Evolutionary conservation across 495 filamentous ascomycete species (phyloP), one percentile per base, ranked within the genome.

Genomic region (Glonium stellatum): DNA sequence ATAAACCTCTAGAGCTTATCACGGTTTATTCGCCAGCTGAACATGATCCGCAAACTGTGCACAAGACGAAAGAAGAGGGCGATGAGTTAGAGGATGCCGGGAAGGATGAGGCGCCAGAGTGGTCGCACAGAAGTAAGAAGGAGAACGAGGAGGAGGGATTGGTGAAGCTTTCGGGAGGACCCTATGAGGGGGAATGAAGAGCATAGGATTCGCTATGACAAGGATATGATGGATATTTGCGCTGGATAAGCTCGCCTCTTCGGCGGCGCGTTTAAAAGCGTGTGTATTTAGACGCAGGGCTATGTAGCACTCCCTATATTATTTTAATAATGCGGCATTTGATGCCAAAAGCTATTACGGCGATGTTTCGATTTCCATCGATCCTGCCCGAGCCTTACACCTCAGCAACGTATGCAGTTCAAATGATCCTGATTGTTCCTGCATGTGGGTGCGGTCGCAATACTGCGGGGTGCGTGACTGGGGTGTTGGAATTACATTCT

Each of bases 11-110:
- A 64, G 80, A 83, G 56, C 69, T 85, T 21, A 78, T 84, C 18
- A 85, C 81, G 0, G 76, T 85, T n/a, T 87, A 86, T 64, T 78
- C 77, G 0, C 81, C 82, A 0, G 82, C 83, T 0, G 82, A 86
- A 67, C 83, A 85, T 65, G 73, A 77, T 49, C 68, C 78, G 1
- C 75, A 70, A 34, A 80, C 80, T 13, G 80, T 84, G 46, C 83
- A 85, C 69, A 68, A 77, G 66, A 84, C 79, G 0, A 86, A 85
- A 71, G 80, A 81, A 63, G 75, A 84, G 65, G 84, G 79, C 0
- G 81, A 84, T 61, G 72, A 78, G 62, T 76, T 78, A 66, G 84
- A 86, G 62, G 83, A 84, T 25, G 75, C 76, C 2, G 83, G 82
- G 1, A 77, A 73, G 44, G 84, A 87, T 69, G 80, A 83, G 69